phyloP scores from a whole-genome alignment of 306 rosid genomes.

The Vigna reflexopilosa region DNA sequence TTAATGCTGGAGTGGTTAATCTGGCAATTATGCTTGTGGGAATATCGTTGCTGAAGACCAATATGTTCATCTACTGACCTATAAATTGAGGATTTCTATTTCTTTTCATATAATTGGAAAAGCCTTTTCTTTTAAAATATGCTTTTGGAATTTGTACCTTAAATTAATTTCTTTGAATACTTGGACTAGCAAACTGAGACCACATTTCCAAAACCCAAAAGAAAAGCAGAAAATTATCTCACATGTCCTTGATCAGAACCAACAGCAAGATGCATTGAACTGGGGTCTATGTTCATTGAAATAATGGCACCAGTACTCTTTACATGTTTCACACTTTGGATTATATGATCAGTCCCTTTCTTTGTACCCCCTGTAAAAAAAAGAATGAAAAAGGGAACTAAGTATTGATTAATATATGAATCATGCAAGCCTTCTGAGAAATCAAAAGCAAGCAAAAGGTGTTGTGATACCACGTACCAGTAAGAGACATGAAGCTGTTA shows the following conservation, averaged over 20 bases:
- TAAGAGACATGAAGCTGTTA: constrained; percentile 73
- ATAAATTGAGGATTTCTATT: constrained; percentile 21
- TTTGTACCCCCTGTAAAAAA: constrained; percentile 67
- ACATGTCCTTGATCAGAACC: constrained; percentile 94
- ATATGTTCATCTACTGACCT: constrained; percentile 1
- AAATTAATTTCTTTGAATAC: constrained; percentile 6
- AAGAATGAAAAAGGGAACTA: constrained; percentile 29
- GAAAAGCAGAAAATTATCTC: constrained; percentile 46
- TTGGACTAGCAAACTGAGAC: constrained; percentile 5
- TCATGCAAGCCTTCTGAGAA: background rate
- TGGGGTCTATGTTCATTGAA: constrained; percentile 57
- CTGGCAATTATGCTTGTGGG: background rate
- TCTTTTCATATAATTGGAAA: constrained; percentile 20
- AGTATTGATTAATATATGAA: constrained; percentile 34
- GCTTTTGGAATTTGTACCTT: background rate
- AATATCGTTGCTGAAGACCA: background rate
- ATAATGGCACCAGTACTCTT: constrained; percentile 71
- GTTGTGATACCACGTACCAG: constrained; percentile 77
- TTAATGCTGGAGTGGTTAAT: background rate
- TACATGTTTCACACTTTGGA: constrained; percentile 69
- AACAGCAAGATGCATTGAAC: constrained; percentile 72
- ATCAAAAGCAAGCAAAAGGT: constrained; percentile 29
- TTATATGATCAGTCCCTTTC: constrained; percentile 77
- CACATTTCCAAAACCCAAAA: background rate
- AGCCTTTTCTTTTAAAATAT: background rate